These are phyloP conservation scores for Acanthamoeba lenticulata DNA, from an alignment of 208 protist species.

Conservation along the genomic window DNA sequence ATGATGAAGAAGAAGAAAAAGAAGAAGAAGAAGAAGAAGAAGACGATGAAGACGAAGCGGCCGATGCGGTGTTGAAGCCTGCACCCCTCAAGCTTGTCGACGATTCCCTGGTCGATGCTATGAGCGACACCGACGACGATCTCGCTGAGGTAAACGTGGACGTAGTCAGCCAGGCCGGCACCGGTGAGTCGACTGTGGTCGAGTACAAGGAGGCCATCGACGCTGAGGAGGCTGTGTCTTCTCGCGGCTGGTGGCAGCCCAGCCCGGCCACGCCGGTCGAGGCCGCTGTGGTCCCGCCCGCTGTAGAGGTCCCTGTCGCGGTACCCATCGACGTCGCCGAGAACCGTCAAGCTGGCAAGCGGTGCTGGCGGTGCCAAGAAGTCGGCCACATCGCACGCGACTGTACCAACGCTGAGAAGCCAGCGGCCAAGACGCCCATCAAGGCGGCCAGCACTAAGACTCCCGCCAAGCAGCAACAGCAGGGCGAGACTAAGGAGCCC, in stretches of 20 bases:
- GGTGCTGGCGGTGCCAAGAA: slow-evolving; percentile 33
- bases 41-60: neutral
- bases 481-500: slow-evolving; percentile 13
- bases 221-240: neutral
- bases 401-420: neutral
- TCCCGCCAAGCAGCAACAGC: neutral
- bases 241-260: neutral
- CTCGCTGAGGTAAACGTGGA: neutral
- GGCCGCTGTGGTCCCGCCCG: neutral
- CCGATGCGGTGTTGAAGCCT: too few relatives aligned
- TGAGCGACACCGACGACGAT: neutral
- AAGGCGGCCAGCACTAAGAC: neutral
- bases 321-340: neutral
- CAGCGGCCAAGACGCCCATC: neutral
- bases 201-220: neutral
- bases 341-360: neutral
- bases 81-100: too few relatives aligned
- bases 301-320: neutral
- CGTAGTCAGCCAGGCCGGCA: neutral
- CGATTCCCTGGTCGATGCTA: neutral
- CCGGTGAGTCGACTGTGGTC: neutral
- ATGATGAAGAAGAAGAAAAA: neutral
- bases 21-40: neutral
- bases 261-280: neutral
- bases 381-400: slow-evolving; percentile 12